These are phyloP conservation scores for Globisporangium cederbergense DNA, from an alignment of 352 stramenopile genomes.

Conservation along the genomic window DNA sequence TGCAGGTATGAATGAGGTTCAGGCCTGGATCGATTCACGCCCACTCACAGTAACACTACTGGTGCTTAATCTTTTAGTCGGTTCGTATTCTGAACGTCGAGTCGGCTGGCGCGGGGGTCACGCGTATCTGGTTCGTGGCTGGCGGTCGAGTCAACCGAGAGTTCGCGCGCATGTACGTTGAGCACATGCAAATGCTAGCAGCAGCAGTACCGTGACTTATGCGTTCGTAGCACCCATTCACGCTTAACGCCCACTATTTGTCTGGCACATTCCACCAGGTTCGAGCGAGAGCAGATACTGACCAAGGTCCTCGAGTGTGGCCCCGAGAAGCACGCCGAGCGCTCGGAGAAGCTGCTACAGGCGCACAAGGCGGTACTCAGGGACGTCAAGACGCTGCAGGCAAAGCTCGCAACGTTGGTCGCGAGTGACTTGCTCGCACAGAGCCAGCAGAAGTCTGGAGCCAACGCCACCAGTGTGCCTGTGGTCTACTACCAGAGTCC, in stretches of 20 bases:
- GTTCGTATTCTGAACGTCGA: slow-evolving; percentile 75
- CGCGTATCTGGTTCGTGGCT: slow-evolving; percentile 81
- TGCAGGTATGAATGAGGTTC: slow-evolving; percentile 26
- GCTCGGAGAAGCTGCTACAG: background rate
- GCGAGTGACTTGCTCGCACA: background rate
- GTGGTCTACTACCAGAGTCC: slow-evolving; percentile 1
- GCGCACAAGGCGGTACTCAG: background rate
- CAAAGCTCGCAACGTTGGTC: background rate
- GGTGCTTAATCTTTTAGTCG: slow-evolving; percentile 20
- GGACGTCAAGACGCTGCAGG: slow-evolving; percentile 4
- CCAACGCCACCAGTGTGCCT: background rate
- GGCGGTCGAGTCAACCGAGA: slow-evolving; percentile 71
- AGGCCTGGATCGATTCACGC: background rate
- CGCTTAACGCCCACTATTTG: no score
- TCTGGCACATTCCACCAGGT: background rate
- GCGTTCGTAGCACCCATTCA: no score
- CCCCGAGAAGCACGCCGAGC: background rate
- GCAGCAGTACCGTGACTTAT: background rate
- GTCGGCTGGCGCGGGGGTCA: slow-evolving; percentile 42
- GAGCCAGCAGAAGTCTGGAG: background rate
- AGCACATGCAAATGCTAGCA: background rate
- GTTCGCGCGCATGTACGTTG: slow-evolving; percentile 59
- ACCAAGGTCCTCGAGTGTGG: background rate
- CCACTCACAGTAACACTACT: background rate
- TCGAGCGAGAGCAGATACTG: slow-evolving; percentile 1